Conservation (phyloP, 352 stramenopile species). For the Thraustotheca clavata region DNA sequence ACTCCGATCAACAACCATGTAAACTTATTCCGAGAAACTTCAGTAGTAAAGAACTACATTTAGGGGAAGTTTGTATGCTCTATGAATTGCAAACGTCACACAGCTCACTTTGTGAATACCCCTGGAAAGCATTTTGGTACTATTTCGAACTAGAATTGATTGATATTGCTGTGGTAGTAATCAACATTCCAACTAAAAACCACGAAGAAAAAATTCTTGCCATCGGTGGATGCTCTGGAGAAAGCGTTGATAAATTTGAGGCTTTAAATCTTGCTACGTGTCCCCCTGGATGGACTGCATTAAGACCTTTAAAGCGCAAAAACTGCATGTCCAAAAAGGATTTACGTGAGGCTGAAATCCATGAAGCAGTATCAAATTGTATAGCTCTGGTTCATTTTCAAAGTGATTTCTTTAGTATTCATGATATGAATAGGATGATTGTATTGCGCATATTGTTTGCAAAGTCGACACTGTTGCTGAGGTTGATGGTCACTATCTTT, state of each 20-base stretch:
- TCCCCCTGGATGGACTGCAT: slow-evolving; percentile 26
- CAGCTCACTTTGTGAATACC: slow-evolving; percentile 43
- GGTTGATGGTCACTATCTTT: slow-evolving; percentile 59
- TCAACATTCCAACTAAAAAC: slow-evolving; percentile 59
- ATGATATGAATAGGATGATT: slow-evolving; percentile 34
- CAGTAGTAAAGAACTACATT: neutral
- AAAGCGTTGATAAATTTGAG: slow-evolving; percentile 51
- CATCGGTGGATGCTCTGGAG: slow-evolving; percentile 54
- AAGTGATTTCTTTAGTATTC: slow-evolving; percentile 29
- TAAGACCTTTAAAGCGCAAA: neutral
- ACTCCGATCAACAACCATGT: slow-evolving; percentile 85
- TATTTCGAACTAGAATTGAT: neutral
- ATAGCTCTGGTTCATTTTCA: slow-evolving; percentile 40
- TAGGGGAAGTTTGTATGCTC: slow-evolving; percentile 74
- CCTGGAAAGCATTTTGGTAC: slow-evolving; percentile 1
- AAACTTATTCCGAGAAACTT: neutral
- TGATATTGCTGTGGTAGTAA: slow-evolving; percentile 31
- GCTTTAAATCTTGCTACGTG: slow-evolving; percentile 40
- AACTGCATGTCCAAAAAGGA: slow-evolving; percentile 20
- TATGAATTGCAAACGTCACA: slow-evolving; percentile 64
- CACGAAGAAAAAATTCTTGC: slow-evolving; percentile 73
- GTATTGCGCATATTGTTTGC: slow-evolving; percentile 55
- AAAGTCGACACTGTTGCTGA: slow-evolving; percentile 52
- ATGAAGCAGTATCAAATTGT: slow-evolving; percentile 50
- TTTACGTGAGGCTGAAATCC: neutral